phyloP scores from a whole-genome alignment of 306 rosid genomes.

The Rosa persica region DNA sequence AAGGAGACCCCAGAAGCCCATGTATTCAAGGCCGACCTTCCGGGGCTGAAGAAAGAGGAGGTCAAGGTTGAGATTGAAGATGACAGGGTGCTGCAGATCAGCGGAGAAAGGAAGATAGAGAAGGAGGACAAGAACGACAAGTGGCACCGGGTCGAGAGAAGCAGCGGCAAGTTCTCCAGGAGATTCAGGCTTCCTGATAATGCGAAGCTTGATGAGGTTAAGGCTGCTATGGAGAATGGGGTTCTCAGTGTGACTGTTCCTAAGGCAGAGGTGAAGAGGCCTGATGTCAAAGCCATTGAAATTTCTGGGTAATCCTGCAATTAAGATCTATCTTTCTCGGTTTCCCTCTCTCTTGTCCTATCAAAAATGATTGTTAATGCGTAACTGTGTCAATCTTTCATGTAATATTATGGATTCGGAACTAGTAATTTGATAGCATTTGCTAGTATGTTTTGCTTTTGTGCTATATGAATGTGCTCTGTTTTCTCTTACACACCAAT shows the following conservation, averaged over 20 bases:
- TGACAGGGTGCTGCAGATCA: not conserved
- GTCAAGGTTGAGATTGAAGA: not conserved
- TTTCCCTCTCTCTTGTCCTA: not conserved
- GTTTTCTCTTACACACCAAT: too few species aligned
- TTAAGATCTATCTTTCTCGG: not conserved
- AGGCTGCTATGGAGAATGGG: constrained; percentile 12
- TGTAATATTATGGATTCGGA: not conserved
- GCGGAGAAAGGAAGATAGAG: not conserved
- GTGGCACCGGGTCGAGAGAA: constrained; percentile 4
- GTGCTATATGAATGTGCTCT: not conserved
- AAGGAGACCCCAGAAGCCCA: constrained; percentile 22
- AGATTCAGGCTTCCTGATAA: not conserved
- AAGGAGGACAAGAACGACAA: not conserved
- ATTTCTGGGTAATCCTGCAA: not conserved
- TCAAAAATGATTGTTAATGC: not conserved
- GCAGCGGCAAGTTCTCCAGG: constrained; percentile 2
- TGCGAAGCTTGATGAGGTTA: not conserved
- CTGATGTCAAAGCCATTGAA: not conserved
- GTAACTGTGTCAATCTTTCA: not conserved
- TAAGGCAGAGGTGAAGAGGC: not conserved
- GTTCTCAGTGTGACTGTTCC: not conserved
- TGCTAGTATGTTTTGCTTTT: too few species aligned
- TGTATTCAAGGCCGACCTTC: constrained; percentile 4
- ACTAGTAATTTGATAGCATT: not conserved
- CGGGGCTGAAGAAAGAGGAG: not conserved